A percentile compares a stretch with the other conserved stretches of the same genome.
phyloP scores from a whole-genome alignment of 192 early-diverging fungal genomes.

The Coemansia sp. region DNA sequence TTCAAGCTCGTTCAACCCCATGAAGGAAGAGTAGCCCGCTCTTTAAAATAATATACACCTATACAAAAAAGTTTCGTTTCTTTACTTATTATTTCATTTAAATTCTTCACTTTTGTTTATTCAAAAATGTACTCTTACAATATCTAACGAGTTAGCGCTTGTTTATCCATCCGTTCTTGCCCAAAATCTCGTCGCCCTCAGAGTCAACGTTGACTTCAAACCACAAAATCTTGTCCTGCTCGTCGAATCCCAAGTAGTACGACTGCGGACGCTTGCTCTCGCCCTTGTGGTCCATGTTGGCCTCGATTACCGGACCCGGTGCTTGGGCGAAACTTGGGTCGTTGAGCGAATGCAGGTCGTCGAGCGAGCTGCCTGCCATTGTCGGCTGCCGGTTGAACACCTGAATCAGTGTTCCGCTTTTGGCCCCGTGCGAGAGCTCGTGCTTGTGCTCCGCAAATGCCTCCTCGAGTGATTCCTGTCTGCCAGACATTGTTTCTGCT shows the following conservation, averaged over 20 bases:
- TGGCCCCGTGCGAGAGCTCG: conserved; percentile 7
- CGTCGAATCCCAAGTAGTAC: conserved; percentile 35
- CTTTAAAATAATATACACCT: background rate
- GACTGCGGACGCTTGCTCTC: conserved; percentile 6
- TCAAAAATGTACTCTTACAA: background rate
- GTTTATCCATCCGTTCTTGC: conserved; percentile 14
- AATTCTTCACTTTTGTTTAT: background rate
- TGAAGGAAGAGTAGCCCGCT: background rate
- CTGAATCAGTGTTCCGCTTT: conserved; percentile 6
- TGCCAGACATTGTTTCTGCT: background rate
- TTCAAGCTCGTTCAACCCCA: conserved; percentile 19
- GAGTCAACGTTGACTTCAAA: conserved; percentile 28
- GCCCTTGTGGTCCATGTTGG: background rate
- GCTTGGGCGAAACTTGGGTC: conserved; percentile 11
- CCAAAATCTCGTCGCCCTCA: conserved; percentile 23
- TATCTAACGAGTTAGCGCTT: background rate
- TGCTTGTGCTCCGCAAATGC: conserved; percentile 14
- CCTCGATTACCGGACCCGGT: conserved; percentile 5
- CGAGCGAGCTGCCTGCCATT: conserved; percentile 22
- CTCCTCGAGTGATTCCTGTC: background rate
- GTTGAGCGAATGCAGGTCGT: conserved; percentile 10
- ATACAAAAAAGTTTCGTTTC: conserved; percentile 5
- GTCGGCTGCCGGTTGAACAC: conserved; percentile 23
- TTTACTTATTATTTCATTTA: background rate
- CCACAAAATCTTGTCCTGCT: conserved; percentile 28